These are phyloP conservation scores for Ochetophila trinervis DNA, from an alignment of 306 rosid genomes.

Conservation along the genomic window DNA sequence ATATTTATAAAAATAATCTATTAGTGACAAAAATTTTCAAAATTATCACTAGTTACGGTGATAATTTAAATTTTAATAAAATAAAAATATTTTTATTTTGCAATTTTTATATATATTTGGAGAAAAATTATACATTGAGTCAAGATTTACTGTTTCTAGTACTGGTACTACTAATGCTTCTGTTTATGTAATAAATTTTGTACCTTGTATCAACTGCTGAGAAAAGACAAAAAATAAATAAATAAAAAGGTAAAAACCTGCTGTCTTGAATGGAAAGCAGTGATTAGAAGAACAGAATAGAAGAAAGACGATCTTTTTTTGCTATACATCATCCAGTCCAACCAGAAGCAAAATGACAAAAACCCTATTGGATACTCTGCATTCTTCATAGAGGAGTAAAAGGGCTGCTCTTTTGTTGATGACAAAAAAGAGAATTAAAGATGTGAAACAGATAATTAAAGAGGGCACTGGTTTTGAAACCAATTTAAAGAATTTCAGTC, in stretches of 20 bases:
- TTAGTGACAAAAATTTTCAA: too few species aligned
- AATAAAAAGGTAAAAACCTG: neutral
- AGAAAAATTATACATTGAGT: neutral
- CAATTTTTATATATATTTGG: too few species aligned
- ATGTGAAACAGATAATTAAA: conserved; percentile 2
- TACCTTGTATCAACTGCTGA: conserved; percentile 1
- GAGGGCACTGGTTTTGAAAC: neutral
- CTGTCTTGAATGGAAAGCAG: conserved; percentile 6
- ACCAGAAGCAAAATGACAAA: conserved; percentile 15
- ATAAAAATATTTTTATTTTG: too few species aligned
- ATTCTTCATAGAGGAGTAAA: conserved; percentile 4
- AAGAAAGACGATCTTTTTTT: conserved; percentile 10
- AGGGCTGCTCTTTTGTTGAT: conserved; percentile 5
- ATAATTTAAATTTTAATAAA: too few species aligned
- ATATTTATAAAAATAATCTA: too few species aligned
- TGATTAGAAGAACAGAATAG: conserved; percentile 5
- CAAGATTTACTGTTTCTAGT: neutral
- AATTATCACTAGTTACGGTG: too few species aligned
- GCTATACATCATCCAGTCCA: neutral
- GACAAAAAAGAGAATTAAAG: conserved; percentile 22
- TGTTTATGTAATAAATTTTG: neutral
- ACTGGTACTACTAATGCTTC: neutral
- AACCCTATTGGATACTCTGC: conserved; percentile 12
- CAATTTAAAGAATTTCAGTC: neutral
- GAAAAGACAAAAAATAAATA: neutral